These are phyloP conservation scores for Biscogniauxia mediterranea DNA, from an alignment of 2,329 filamentous ascomycete species.

Conservation along the genomic window DNA sequence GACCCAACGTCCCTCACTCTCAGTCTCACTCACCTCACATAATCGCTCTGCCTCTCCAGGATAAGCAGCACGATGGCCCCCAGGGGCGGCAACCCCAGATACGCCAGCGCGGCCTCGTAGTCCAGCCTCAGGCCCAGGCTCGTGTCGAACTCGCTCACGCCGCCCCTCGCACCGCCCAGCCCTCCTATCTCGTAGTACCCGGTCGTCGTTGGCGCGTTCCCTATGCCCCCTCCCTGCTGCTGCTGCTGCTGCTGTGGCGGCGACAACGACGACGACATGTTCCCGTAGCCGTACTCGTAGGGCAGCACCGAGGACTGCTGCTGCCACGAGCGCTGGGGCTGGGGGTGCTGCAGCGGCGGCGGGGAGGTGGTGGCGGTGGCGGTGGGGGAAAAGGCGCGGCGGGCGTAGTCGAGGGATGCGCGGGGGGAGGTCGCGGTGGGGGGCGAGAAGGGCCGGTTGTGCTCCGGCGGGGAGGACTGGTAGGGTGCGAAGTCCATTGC, in stretches of 20 bases:
- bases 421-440: conserved; percentile 54
- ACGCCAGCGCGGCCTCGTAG: conserved; percentile 87
- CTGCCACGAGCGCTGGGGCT: conserved; percentile 58
- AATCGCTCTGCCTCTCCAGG: conserved; percentile 92
- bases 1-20: neutral
- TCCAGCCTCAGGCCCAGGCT: conserved; percentile 83
- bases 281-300: conserved; percentile 4
- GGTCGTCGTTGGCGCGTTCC: conserved; percentile 22
- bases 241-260: conserved; percentile 40
- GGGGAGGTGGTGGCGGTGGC: conserved; percentile 45
- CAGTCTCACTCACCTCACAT: conserved; percentile 68
- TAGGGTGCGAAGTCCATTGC: conserved; percentile 95
- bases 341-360: conserved; percentile 50
- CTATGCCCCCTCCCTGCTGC: too few relatives aligned
- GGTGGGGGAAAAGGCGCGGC: conserved; percentile 49
- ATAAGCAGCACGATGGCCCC: conserved; percentile 83
- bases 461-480: conserved; percentile 87
- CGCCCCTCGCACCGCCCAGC: conserved; percentile 47
- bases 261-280: neutral
- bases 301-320: conserved; percentile 25
- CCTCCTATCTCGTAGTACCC: conserved; percentile 30
- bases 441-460: conserved; percentile 76
- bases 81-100: conserved; percentile 78
- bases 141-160: conserved; percentile 84
- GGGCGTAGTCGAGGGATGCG: conserved; percentile 56